Evolutionary conservation across 805 yeast genomes (phyloP), one percentile per base, ranked within the genome.

Genomic region (Sugiyamaella smithiae): DNA sequence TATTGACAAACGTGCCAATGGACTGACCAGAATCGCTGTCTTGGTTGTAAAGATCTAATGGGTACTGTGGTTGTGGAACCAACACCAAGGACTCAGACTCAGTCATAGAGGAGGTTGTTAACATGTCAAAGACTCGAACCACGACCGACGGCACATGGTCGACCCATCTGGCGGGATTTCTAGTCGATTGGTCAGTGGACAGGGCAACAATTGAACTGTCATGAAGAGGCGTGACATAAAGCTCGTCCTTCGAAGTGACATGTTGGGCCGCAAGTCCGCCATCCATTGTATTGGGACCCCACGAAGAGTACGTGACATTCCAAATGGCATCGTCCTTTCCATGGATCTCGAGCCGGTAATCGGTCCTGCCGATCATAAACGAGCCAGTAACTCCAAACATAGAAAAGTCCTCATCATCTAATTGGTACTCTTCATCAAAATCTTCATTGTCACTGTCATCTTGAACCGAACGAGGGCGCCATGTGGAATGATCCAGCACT

Each of bases 261-360:
- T 57, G 74, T 67, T 69, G 75, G 17, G 57, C 46, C n/a, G 55
- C 57, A 43, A 79, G 67, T 56, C 79, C 84, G 37, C 68, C 70
- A 64, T 91, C 96, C 45, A 89, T 70, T 55, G 87, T 82, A 64
- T 91, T 91, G 40, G 96, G 95, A 7, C 93, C 95, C 97, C 97
- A 93, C 31, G 84, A 76, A 1, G 95, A 75, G 61, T 85, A 89
- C 0, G 90, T 82, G 14, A 93, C 86, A 59, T 88, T 86, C 93
- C 97, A 90, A 1, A 82, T 77, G 0, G 83, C 69, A 52, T 80
- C 80, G 32, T 40, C 33, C 57, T 76, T 80, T 2, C 93, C 82
- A 62, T 88, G 84, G n/a, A 93, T 91, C 33, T 67, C 67, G 12
- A 71, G 60, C 9, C 58, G 56, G 50, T 67, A 71, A 48, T 70